phyloP scores from a whole-genome alignment of 495 filamentous ascomycete genomes.

The Aspergillus taichungensis region DNA sequence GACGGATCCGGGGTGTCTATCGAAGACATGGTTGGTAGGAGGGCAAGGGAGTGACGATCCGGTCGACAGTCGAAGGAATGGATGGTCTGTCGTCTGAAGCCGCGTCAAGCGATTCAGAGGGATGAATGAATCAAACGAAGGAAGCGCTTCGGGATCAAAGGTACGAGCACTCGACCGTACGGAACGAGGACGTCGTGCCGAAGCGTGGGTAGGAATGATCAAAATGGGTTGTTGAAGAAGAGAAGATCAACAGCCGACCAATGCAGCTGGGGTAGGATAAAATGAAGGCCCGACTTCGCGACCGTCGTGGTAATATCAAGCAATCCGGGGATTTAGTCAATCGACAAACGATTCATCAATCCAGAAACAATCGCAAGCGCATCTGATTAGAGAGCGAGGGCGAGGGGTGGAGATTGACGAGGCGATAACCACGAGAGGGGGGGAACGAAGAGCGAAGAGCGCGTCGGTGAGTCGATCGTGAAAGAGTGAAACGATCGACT shows the following conservation, averaged over 20 bases:
- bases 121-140: conserved; percentile 20
- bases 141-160: conserved; percentile 22
- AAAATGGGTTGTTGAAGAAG: conserved; percentile 8
- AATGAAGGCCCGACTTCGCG: conserved; percentile 13
- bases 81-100: conserved; percentile 26
- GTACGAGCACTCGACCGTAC: conserved; percentile 20
- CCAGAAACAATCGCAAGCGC: not conserved
- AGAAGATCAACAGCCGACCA: conserved; percentile 32
- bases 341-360: conserved; percentile 10
- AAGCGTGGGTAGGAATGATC: conserved; percentile 24
- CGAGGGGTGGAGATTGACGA: conserved; percentile 3
- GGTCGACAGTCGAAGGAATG: conserved; percentile 23
- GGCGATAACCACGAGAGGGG: conserved; percentile 21
- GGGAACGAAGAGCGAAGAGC: conserved; percentile 24
- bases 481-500: conserved; percentile 40
- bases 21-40: conserved; percentile 32
- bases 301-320: conserved; percentile 2
- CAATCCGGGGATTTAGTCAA: conserved; percentile 6
- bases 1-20: conserved; percentile 30
- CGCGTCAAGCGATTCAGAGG: conserved; percentile 36
- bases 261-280: conserved; percentile 26
- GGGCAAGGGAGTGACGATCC: conserved; percentile 27
- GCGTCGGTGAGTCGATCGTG: conserved; percentile 20
- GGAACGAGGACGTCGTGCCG: conserved; percentile 33
- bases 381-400: not conserved